These are phyloP conservation scores for Pachysandra terminalis DNA, from an alignment of 164 flowering plant species.

Conservation along the genomic window DNA sequence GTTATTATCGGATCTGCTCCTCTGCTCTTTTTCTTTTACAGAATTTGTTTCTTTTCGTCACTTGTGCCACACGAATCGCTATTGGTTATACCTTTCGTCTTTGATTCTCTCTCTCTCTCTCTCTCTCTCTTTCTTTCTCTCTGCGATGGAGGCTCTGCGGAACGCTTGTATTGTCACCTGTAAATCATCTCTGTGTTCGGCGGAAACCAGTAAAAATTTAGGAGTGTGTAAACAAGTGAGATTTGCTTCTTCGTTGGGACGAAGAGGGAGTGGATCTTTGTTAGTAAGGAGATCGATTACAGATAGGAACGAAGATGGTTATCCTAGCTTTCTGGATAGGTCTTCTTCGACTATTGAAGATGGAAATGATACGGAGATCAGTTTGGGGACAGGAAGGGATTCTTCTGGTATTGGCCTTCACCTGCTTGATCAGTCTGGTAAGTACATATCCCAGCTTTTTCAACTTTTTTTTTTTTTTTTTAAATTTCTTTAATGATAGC, in stretches of 20 bases:
- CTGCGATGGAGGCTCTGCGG: constrained; percentile 16
- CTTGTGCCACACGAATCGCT: too few relatives aligned
- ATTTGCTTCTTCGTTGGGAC: constrained; percentile 10
- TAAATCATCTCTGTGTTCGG: not conserved
- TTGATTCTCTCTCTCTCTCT: too few relatives aligned
- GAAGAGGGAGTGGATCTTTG: constrained; percentile 13
- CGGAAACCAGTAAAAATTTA: not conserved
- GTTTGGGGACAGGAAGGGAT: constrained; percentile 39
- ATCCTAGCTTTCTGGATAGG: constrained; percentile 20
- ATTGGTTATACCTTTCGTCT: not conserved
- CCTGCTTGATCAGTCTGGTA: constrained; percentile 40
- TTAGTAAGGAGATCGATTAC: constrained; percentile 15
- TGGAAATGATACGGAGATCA: constrained; percentile 26
- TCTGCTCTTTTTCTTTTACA: too few relatives aligned
- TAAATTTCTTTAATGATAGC: too few relatives aligned
- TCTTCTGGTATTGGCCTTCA: constrained; percentile 45
- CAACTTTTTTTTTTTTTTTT: not conserved
- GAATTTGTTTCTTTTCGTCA: too few relatives aligned
- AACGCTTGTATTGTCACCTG: not conserved
- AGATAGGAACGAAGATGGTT: constrained; percentile 12
- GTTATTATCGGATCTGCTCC: too few relatives aligned
- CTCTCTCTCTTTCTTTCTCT: too few relatives aligned
- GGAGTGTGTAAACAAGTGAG: constrained; percentile 16
- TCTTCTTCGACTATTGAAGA: too few relatives aligned
- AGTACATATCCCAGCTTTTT: not conserved